These are phyloP conservation scores for Sanghuangporus sanghuang DNA, from an alignment of 1,284 basidiomycete genomes.

Conservation along the genomic window DNA sequence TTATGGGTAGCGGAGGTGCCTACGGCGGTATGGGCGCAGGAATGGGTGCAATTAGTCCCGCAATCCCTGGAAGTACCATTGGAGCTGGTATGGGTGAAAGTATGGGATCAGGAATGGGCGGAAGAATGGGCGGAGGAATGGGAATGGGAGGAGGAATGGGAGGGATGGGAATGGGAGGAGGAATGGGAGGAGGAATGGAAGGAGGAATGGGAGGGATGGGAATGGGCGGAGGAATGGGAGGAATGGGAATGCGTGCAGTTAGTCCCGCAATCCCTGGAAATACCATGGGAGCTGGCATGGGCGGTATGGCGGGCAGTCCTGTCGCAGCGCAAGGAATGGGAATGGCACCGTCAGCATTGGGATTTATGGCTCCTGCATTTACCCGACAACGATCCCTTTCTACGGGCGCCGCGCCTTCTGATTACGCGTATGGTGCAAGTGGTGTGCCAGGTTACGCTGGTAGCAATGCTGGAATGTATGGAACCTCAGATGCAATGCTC, in stretches of 20 bases:
- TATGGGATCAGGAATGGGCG: not conserved
- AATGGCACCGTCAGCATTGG: not conserved
- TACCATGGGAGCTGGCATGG: not conserved
- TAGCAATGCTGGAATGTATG: not conserved
- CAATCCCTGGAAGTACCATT: not conserved
- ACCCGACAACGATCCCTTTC: conserved; percentile 11
- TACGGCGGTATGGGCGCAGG: not conserved
- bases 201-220: too few relatives aligned
- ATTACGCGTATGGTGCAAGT: conserved; percentile 5
- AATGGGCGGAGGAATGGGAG: too few relatives aligned
- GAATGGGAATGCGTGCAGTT: conserved; percentile 2
- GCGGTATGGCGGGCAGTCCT: not conserved
- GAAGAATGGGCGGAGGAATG: not conserved
- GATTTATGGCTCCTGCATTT: conserved; percentile 2
- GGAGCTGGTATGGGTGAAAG: not conserved
- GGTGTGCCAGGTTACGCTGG: conserved; percentile 2
- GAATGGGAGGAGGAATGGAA: too few relatives aligned
- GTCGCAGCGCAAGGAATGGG: conserved; percentile 1
- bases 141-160: too few relatives aligned
- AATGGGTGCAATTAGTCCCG: conserved; percentile 1
- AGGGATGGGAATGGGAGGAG: too few relatives aligned
- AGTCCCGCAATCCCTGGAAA: not conserved
- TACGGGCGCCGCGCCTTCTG: not conserved
- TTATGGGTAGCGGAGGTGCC: not conserved
- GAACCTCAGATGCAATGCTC: not conserved